Evolutionary conservation across 1,284 basidiomycete species (phyloP).

Genomic region (Trichosporon asahii): DNA sequence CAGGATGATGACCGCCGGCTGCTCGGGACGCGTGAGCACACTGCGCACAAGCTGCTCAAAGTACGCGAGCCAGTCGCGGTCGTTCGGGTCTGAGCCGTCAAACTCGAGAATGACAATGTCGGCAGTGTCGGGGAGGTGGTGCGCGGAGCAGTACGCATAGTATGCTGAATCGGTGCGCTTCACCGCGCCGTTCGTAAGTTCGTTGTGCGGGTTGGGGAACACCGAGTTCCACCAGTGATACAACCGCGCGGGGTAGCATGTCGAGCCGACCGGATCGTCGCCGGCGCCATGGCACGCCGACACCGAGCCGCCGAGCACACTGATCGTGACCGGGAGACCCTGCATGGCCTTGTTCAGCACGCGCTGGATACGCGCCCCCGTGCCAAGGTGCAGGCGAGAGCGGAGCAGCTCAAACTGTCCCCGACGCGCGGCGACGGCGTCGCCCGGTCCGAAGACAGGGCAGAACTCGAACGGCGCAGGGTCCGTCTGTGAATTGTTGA

Average conservation of each 20-base stretch:
- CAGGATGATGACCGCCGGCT: slow-evolving; percentile 82
- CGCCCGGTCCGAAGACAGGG: slow-evolving; percentile 76
- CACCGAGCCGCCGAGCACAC: slow-evolving; percentile 87
- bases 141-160: slow-evolving; percentile 84
- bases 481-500: slow-evolving; percentile 55
- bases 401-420: slow-evolving; percentile 71
- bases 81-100: slow-evolving; percentile 77
- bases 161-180: slow-evolving; percentile 82
- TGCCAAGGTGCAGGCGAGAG: slow-evolving; percentile 74
- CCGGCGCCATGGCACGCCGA: slow-evolving; percentile 91
- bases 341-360: slow-evolving; percentile 78
- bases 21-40: slow-evolving; percentile 77
- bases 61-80: slow-evolving; percentile 67
- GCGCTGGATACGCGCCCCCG: slow-evolving; percentile 74
- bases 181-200: slow-evolving; percentile 92
- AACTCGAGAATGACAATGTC: slow-evolving; percentile 92
- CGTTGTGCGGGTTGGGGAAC: slow-evolving; percentile 89
- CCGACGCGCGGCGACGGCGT: slow-evolving; percentile 72
- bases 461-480: slow-evolving; percentile 84
- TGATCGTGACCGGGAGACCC: slow-evolving; percentile 83
- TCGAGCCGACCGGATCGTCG: slow-evolving; percentile 77
- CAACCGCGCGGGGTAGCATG: slow-evolving; percentile 83
- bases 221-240: slow-evolving; percentile 93
- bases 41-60: slow-evolving; percentile 89
- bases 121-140: slow-evolving; percentile 85